Evolutionary conservation across 306 rosid species (phyloP).

Genomic region (Dryas octopetala): DNA sequence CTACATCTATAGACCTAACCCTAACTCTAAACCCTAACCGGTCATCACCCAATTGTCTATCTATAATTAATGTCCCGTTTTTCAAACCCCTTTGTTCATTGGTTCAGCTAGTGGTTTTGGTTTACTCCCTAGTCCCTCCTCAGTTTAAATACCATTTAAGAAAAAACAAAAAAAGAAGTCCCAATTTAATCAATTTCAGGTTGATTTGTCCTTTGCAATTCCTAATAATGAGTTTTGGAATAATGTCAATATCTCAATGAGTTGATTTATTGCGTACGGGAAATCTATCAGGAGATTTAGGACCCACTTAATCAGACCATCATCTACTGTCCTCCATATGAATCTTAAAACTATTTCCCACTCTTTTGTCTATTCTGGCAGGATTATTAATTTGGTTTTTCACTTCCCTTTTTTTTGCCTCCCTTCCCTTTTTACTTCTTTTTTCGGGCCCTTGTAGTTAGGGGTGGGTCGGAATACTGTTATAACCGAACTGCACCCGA

Average conservation of each 20-base stretch:
- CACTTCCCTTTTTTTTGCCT: not conserved
- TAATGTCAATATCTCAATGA: slow-evolving; percentile 5
- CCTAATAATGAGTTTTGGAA: slow-evolving; percentile 1
- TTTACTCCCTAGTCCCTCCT: not conserved
- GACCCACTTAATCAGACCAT: slow-evolving; percentile 49
- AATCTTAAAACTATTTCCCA: slow-evolving; percentile 10
- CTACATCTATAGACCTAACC: slow-evolving; percentile 25
- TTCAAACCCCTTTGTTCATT: not conserved
- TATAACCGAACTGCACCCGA: too few species aligned
- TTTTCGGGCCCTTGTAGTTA: too few species aligned
- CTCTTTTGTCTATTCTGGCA: slow-evolving; percentile 19
- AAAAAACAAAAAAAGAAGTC: not conserved
- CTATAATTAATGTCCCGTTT: not conserved
- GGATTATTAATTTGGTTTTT: slow-evolving; percentile 1
- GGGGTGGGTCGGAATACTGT: too few species aligned
- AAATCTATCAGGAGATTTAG: slow-evolving; percentile 38
- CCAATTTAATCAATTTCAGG: not conserved
- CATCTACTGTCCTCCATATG: slow-evolving; percentile 19
- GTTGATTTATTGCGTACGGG: slow-evolving; percentile 23
- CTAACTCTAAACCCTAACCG: slow-evolving; percentile 8
- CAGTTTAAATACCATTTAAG: not conserved
- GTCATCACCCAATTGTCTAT: not conserved
- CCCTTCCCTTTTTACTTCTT: not conserved
- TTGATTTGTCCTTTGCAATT: not conserved
- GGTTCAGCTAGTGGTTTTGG: not conserved